Evolutionary conservation across 2,329 filamentous ascomycete species (phyloP).

Genomic region (Xylariomycetidae sp.): DNA sequence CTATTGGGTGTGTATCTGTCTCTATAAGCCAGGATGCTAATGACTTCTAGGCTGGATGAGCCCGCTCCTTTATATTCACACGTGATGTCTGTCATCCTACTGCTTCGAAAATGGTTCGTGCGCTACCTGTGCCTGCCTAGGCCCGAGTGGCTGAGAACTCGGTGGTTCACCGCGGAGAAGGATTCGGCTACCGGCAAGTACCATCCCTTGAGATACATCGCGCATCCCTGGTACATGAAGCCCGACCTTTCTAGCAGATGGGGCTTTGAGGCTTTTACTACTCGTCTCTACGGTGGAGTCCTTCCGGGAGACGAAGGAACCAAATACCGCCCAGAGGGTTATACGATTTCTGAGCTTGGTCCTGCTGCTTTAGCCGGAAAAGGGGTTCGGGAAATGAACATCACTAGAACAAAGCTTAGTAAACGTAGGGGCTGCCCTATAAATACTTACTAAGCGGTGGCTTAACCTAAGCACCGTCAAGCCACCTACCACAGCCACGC

Average conservation of each 20-base stretch:
- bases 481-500: too few species aligned
- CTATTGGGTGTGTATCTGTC: too few species aligned
- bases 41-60: too few species aligned
- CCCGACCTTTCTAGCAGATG: constrained; percentile 21
- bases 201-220: constrained; percentile 36
- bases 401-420: too few species aligned
- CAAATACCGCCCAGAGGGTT: constrained; percentile 29
- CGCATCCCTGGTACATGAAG: constrained; percentile 50
- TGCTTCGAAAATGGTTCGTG: constrained; percentile 39
- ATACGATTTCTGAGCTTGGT: constrained; percentile 6
- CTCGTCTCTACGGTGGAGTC: constrained; percentile 38
- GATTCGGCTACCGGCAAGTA: constrained; percentile 38
- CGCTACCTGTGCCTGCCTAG: constrained; percentile 48
- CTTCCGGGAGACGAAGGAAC: constrained; percentile 43
- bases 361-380: constrained; percentile 4
- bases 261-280: constrained; percentile 27
- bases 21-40: too few species aligned
- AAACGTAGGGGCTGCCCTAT: too few species aligned
- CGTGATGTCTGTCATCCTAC: constrained; percentile 34
- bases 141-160: constrained; percentile 30
- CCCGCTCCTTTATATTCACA: too few species aligned
- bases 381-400: constrained; percentile 7
- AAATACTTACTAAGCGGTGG: too few species aligned
- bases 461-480: too few species aligned
- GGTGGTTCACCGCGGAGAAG: constrained; percentile 29